Conservation (phyloP, 192 early-diverging fungal genomes). For the Backusella westeae region DNA sequence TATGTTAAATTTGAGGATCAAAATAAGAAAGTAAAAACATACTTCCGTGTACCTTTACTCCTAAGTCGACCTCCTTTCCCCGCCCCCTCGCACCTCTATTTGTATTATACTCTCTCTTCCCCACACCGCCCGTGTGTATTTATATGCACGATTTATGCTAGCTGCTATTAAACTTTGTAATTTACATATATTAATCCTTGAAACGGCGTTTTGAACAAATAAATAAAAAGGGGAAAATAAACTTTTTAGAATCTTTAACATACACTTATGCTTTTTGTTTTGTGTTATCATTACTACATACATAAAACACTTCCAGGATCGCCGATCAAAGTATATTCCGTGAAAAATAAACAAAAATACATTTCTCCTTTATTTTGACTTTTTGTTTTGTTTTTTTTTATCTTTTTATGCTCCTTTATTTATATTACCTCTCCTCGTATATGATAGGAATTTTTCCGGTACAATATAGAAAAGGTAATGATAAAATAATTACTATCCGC, state of each 20-base stretch:
- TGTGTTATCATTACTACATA: background rate
- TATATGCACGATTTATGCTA: background rate
- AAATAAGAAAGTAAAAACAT: background rate
- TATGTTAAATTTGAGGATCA: background rate
- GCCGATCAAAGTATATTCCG: background rate
- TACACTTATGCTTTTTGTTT: background rate
- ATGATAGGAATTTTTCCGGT: background rate
- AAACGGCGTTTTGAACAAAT: background rate
- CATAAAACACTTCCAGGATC: background rate
- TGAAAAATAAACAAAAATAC: background rate
- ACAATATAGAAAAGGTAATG: background rate
- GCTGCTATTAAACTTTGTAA: slow-evolving; percentile 7
- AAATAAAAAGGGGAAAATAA: background rate
- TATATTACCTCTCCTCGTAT: background rate
- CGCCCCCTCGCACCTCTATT: background rate
- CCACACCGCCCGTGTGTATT: background rate
- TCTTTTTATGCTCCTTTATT: background rate
- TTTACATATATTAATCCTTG: slow-evolving; percentile 4
- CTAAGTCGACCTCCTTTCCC: background rate
- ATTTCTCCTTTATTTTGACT: background rate
- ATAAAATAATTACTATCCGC: background rate
- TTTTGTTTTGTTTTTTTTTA: background rate
- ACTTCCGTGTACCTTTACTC: background rate
- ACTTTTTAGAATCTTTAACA: background rate
- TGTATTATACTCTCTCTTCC: background rate